These are phyloP conservation scores for Paramecium primaurelia DNA, from an alignment of 73 alveolate genomes.

Conservation along the genomic window DNA sequence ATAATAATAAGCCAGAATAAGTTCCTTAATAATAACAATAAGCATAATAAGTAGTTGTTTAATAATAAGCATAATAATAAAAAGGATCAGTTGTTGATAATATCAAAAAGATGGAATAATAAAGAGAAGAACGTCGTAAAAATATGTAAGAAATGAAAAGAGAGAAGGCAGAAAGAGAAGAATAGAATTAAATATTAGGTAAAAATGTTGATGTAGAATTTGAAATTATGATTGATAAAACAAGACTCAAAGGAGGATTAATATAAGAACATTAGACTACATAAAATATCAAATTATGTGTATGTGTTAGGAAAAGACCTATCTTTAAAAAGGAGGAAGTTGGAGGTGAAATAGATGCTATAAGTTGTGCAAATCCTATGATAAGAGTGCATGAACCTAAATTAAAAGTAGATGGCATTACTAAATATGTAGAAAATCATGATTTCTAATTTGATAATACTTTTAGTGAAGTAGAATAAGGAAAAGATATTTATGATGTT, in stretches of 20 bases:
- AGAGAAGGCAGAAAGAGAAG: conserved; percentile 76
- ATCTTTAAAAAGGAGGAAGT: conserved; percentile 83
- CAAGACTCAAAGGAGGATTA: conserved; percentile 61
- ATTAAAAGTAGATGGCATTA: conserved; percentile 96
- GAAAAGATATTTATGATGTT: conserved; percentile 80
- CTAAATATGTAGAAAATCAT: conserved; percentile 94
- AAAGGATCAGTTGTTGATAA: conserved; percentile 81
- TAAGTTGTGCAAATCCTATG: conserved; percentile 92
- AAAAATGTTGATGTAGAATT: conserved; percentile 82
- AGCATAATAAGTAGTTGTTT: background rate
- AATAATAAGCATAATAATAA: background rate
- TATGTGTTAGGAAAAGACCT: conserved; percentile 98
- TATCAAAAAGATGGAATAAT: conserved; percentile 71
- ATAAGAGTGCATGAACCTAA: conserved; percentile 91
- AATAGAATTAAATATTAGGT: conserved; percentile 77
- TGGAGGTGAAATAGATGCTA: conserved; percentile 96
- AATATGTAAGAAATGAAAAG: conserved; percentile 83
- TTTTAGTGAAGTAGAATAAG: conserved; percentile 80
- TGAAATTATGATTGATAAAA: conserved; percentile 78
- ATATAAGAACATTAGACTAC: conserved; percentile 69
- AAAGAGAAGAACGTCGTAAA: conserved; percentile 85
- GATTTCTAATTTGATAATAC: conserved; percentile 91
- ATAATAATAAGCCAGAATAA: background rate
- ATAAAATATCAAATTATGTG: conserved; percentile 79
- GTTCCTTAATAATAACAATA: background rate